A percentile compares a stretch with the other conserved stretches of the same genome.
These are phyloP conservation scores for Gamarada debralockiae DNA, from an alignment of 495 filamentous ascomycete species.

Conservation along the genomic window DNA sequence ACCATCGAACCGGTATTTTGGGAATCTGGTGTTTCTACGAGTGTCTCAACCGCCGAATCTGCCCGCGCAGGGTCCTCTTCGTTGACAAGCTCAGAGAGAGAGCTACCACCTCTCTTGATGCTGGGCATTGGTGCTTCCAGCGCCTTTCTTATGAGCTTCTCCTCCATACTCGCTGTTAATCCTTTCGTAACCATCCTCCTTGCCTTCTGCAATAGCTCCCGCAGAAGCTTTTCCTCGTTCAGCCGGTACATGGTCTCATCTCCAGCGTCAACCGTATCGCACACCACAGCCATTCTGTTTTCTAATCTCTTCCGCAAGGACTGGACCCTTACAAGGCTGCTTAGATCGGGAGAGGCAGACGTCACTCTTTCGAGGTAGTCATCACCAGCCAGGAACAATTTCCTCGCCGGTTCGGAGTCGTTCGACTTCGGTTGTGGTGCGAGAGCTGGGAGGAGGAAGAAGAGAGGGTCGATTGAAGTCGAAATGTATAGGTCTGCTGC, in stretches of 20 bases:
- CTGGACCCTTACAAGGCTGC: constrained; percentile 7
- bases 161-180: constrained; percentile 79
- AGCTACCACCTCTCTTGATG: constrained; percentile 46
- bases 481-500: constrained; percentile 72
- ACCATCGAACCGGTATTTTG: constrained; percentile 29
- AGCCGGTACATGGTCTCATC: constrained; percentile 81
- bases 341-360: constrained; percentile 23
- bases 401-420: constrained; percentile 38
- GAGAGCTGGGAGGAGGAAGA: constrained; percentile 72
- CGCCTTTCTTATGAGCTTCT: constrained; percentile 72
- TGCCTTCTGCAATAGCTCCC: constrained; percentile 67
- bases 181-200: constrained; percentile 58
- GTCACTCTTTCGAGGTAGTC: constrained; percentile 66
- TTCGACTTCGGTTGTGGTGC: constrained; percentile 32
- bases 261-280: constrained; percentile 75
- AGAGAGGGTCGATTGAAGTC: constrained; percentile 79
- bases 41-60: constrained; percentile 27
- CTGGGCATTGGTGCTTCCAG: constrained; percentile 70
- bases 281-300: constrained; percentile 57
- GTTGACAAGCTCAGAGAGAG: constrained; percentile 27
- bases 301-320: constrained; percentile 32
- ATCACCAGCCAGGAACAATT: constrained; percentile 72
- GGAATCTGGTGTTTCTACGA: constrained; percentile 33
- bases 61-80: constrained; percentile 25
- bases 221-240: constrained; percentile 63